Evolutionary conservation across 1,284 basidiomycete species (phyloP).

Genomic region (Heterobasidion irregulare): DNA sequence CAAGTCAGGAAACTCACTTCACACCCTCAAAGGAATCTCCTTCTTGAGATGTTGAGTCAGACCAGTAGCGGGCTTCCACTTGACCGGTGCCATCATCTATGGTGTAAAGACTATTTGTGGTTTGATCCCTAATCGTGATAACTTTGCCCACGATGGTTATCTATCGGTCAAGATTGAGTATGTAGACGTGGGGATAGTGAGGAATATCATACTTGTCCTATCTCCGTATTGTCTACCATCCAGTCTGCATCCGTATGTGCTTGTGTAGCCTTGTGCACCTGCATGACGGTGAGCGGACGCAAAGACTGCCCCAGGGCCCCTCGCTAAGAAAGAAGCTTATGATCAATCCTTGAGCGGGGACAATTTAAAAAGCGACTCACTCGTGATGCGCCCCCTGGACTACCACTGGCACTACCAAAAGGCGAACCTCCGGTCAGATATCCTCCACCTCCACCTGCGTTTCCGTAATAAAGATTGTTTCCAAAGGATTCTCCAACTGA

Average conservation of each 20-base stretch:
- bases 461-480: slow-evolving; percentile 27
- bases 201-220: slow-evolving; percentile 60
- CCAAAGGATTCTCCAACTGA: slow-evolving; percentile 13
- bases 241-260: slow-evolving; percentile 86
- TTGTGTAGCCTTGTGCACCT: slow-evolving; percentile 73
- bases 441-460: slow-evolving; percentile 16
- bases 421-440: slow-evolving; percentile 36
- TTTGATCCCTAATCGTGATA: slow-evolving; percentile 56
- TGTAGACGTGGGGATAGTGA: neutral
- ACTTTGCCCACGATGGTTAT: slow-evolving; percentile 80
- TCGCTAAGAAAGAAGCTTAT: slow-evolving; percentile 6
- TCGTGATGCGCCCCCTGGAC: slow-evolving; percentile 33
- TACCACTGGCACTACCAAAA: slow-evolving; percentile 31
- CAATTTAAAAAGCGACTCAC: slow-evolving; percentile 17
- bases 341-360: neutral
- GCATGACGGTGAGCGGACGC: slow-evolving; percentile 81
- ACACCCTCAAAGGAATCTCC: slow-evolving; percentile 39
- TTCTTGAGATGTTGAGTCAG: slow-evolving; percentile 55
- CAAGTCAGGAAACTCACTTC: slow-evolving; percentile 24
- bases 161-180: slow-evolving; percentile 22
- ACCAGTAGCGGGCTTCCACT: slow-evolving; percentile 88
- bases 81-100: slow-evolving; percentile 88
- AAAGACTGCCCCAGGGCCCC: slow-evolving; percentile 50
- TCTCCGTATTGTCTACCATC: slow-evolving; percentile 72
- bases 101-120: slow-evolving; percentile 78